Evolutionary conservation across 345 rosid genomes (phyloP), one percentile per base, ranked within the genome.

Genomic region (Toxicodendron radicans): DNA sequence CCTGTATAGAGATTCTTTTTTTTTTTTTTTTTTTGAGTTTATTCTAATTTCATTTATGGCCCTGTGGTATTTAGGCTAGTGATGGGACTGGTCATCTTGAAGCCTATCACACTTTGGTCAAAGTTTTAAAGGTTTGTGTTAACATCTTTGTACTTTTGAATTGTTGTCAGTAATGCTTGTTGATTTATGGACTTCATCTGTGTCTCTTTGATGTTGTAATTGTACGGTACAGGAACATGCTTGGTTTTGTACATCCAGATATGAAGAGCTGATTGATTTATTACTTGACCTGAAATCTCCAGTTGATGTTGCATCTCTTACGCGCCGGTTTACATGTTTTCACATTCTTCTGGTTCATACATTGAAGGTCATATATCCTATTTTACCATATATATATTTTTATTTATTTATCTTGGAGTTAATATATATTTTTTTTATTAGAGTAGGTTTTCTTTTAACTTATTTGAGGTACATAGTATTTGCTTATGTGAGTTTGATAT

Each of bases 321-420:
- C 69, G 68, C 80, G 89, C 70, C 94, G 99, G 30, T 90, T 93
- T 84, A 82, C 89, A 58, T 91, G 98, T 82, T 87, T 89, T 74
- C 88, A 80, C 56, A 70, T 75, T 49, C 84, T 95, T 64, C 84
- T 93, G 83, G 88, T 89, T 75, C 90, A 93, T 46, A 75, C 82
- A 17, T 83, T 95, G 79, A 79, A 92, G 99, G 99, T 92, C 67
- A 63, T 45, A 24, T 64, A 16, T 54, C 43, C 45, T 54, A 27
- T 57, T 14, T 49, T 4, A n/a, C n/a, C n/a, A 9, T 12, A 68
- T 66, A 17, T 66, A 4, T 51, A 20, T 76, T 78, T 52, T 66
- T 73, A 30, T n/a, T 27, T 20, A 20, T 46, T 54, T 57, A 5
- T 58, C 13, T 13, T 52, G 33, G 5, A 30, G 13, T 71, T 51